Base-by-base conservation (phyloP, 768 basidiomycete genomes). In the Tricholoma bakamatsutake region DNA sequence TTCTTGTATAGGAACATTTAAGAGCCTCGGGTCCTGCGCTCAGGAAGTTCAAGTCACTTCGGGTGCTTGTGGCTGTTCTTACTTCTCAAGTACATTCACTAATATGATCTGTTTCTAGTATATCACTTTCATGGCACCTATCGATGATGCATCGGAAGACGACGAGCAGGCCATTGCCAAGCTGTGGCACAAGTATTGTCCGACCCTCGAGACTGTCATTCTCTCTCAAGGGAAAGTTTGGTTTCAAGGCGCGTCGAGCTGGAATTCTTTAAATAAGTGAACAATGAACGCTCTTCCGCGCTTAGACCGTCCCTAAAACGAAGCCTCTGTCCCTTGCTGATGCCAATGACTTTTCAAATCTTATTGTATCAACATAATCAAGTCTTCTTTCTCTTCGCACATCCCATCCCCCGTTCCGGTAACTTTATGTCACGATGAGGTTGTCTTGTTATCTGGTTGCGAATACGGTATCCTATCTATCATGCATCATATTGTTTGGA, bases 171-270 rank as follows among this genome's bases (percentile, higher is more conserved):
- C 69, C 57, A 76, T 86, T 10, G 85, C 80, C n/a, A 67, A 67
- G 46, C 62, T 67, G 45, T 87, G 84, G 85, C 79, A 80, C 53
- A 60, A 65, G 18, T 76, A 77, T 24, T 87, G 85, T 65, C 80
- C 82, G 3, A 82, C 83, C 0, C 71, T 87, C 30, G 73, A 73
- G 55, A 85, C 85, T 0, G 82, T 87, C 52, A 85, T 87, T 13
- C 67, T 87, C 0, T 84, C 85, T 0, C 75, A 76, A 56, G 85
- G 85, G 2, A 68, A 76, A 52, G 78, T 85, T 7, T 87, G 85
- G 85, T 84, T 83, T 52, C 71, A 75, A 52, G 70, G 63, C 31
- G 57, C 57, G 35, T 52, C 46, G 12, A 57, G 58, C 27, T 62
- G 61, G 59, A 57, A 33, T 27, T 50, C 53, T 10, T 13, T 63